These are phyloP conservation scores for Parastagonospora nodorum DNA, from an alignment of 2,329 filamentous ascomycete species.

Conservation along the genomic window DNA sequence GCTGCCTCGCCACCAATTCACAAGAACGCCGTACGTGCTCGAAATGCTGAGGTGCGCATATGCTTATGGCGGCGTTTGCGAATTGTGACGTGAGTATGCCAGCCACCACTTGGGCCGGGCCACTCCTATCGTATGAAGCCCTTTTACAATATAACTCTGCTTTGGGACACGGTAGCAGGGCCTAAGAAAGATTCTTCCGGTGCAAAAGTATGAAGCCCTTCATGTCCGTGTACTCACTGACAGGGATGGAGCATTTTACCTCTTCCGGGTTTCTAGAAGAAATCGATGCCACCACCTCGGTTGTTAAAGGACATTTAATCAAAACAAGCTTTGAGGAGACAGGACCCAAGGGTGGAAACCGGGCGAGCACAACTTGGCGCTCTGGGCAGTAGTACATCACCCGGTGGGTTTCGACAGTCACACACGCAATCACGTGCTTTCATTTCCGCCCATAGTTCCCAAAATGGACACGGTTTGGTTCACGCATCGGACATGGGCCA, in stretches of 20 bases:
- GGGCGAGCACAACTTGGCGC: not conserved
- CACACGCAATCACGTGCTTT: slow-evolving; percentile 1
- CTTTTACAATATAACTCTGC: no score
- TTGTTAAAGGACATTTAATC: not conserved
- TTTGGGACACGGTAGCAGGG: no score
- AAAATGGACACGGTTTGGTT: not conserved
- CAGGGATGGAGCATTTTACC: not conserved
- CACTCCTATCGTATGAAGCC: no score
- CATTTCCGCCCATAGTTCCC: not conserved
- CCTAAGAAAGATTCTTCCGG: no score
- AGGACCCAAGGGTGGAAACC: not conserved
- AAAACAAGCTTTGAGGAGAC: not conserved
- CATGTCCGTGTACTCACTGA: no score
- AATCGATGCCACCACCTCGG: not conserved
- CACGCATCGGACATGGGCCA: not conserved
- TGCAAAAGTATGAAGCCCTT: no score
- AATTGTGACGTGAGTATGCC: no score
- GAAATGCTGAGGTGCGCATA: no score
- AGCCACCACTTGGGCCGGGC: no score
- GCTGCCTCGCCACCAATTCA: no score
- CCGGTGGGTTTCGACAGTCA: not conserved
- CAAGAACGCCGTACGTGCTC: no score
- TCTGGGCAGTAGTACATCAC: slow-evolving; percentile 1
- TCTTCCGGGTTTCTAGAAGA: not conserved
- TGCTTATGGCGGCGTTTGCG: no score